phyloP scores from a whole-genome alignment of 2,329 filamentous ascomycete genomes.

The Aspergillus sp. region DNA sequence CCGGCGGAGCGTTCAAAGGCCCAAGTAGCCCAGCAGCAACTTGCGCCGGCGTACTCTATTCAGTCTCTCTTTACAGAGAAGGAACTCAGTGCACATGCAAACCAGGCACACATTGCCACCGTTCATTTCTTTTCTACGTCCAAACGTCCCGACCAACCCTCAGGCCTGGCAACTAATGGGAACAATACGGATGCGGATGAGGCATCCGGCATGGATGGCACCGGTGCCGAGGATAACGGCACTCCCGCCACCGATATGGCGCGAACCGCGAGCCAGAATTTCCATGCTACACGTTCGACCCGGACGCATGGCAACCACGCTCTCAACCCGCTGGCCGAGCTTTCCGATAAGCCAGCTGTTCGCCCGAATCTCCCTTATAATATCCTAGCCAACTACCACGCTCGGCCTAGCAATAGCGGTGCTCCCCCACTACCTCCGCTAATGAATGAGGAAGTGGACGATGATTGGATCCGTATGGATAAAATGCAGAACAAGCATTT shows the following conservation, averaged over 20 bases:
- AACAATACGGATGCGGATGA: slow-evolving; percentile 45
- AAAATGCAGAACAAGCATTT: slow-evolving; percentile 38
- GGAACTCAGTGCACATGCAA: slow-evolving; percentile 62
- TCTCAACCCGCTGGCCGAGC: slow-evolving; percentile 56
- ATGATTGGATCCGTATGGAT: slow-evolving; percentile 44
- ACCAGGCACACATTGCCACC: slow-evolving; percentile 60
- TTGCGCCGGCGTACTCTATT: slow-evolving; percentile 60
- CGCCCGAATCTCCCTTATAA: slow-evolving; percentile 48
- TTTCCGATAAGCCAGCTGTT: slow-evolving; percentile 51
- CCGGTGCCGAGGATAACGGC: slow-evolving; percentile 42
- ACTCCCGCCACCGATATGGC: slow-evolving; percentile 58
- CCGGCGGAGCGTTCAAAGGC: slow-evolving; percentile 55
- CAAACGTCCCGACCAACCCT: slow-evolving; percentile 43
- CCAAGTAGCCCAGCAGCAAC: slow-evolving; percentile 56
- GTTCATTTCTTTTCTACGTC: slow-evolving; percentile 59
- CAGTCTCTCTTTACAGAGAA: slow-evolving; percentile 67
- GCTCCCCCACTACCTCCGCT: slow-evolving; percentile 45
- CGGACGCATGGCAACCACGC: slow-evolving; percentile 53
- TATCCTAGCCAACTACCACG: slow-evolving; percentile 47
- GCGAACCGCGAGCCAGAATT: slow-evolving; percentile 58
- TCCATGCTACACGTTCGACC: slow-evolving; percentile 55
- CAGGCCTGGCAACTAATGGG: slow-evolving; percentile 38
- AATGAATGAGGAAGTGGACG: slow-evolving; percentile 49
- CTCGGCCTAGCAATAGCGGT: slow-evolving; percentile 41
- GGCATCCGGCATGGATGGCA: slow-evolving; percentile 33